phyloP scores from a whole-genome alignment of 2,329 filamentous ascomycete genomes.

The Fusarium staphyleae region DNA sequence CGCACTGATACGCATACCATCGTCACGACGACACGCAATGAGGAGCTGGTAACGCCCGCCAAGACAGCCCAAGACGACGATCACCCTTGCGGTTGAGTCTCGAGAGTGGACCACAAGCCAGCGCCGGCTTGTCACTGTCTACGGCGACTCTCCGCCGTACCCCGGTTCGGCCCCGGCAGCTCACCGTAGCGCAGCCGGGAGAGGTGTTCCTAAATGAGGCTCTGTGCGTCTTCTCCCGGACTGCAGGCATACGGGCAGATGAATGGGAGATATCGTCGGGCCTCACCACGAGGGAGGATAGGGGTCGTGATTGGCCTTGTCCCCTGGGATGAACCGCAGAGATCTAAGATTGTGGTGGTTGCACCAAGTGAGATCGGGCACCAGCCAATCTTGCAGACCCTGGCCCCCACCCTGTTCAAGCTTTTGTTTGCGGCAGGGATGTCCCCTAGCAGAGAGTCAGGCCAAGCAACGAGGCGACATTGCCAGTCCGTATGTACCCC shows the following conservation, averaged over 20 bases:
- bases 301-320: slow-evolving; percentile 23
- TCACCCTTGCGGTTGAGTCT: slow-evolving; percentile 33
- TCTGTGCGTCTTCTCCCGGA: slow-evolving; percentile 19
- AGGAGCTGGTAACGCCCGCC: slow-evolving; percentile 32
- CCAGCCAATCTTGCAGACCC: slow-evolving; percentile 33
- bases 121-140: not conserved
- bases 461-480: slow-evolving; percentile 21
- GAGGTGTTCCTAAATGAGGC: slow-evolving; percentile 19
- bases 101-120: not conserved
- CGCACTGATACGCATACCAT: slow-evolving; percentile 19
- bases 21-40: slow-evolving; percentile 37
- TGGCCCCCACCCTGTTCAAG: slow-evolving; percentile 2
- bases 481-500: too few species aligned
- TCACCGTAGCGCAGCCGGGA: slow-evolving; percentile 12
- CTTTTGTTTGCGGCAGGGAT: slow-evolving; percentile 5
- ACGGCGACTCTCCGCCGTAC: slow-evolving; percentile 1
- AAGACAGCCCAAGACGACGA: slow-evolving; percentile 33
- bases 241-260: not conserved
- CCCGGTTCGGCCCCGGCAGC: slow-evolving; percentile 13
- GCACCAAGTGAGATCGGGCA: slow-evolving; percentile 39
- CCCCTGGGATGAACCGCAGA: slow-evolving; percentile 3
- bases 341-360: slow-evolving; percentile 31
- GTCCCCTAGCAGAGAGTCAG: not conserved
- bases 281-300: slow-evolving; percentile 27
- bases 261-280: not conserved